These are phyloP conservation scores for Erigeron canadensis DNA, from an alignment of 129 eudicot species.

Conservation along the genomic window DNA sequence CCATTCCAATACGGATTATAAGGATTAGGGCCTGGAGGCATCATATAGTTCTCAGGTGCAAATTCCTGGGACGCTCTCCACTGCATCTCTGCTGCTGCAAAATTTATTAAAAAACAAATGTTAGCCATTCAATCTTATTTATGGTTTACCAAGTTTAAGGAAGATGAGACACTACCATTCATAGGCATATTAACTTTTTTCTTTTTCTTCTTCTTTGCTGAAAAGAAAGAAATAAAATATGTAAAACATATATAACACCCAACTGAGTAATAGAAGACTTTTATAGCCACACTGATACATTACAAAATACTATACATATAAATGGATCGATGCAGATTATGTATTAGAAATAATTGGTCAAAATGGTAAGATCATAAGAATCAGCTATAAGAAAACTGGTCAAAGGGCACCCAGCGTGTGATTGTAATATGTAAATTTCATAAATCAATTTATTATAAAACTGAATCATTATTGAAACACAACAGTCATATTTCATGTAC, in stretches of 20 bases:
- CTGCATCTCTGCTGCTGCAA: conserved; percentile 83
- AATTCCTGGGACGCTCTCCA: conserved; percentile 72
- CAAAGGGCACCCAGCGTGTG: too few relatives aligned
- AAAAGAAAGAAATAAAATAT: conserved; percentile 14
- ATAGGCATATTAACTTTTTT: conserved; percentile 63
- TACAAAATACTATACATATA: too few relatives aligned
- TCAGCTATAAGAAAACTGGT: too few relatives aligned
- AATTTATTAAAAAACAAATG: background rate
- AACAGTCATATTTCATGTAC: too few relatives aligned
- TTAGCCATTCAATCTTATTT: background rate
- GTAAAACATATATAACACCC: conserved; percentile 1
- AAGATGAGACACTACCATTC: conserved; percentile 42
- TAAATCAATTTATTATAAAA: too few relatives aligned
- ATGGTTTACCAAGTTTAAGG: background rate
- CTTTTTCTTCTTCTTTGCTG: conserved; percentile 97
- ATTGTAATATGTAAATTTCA: too few relatives aligned
- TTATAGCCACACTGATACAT: background rate
- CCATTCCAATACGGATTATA: conserved; percentile 77
- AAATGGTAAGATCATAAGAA: background rate
- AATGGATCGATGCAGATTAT: background rate
- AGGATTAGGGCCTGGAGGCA: conserved; percentile 67
- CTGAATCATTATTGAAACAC: background rate
- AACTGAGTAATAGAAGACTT: background rate
- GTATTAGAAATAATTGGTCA: background rate
- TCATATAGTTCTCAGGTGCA: conserved; percentile 73